Evolutionary conservation across 768 basidiomycete genomes (phyloP).

Genomic region (Suillus variegatus): DNA sequence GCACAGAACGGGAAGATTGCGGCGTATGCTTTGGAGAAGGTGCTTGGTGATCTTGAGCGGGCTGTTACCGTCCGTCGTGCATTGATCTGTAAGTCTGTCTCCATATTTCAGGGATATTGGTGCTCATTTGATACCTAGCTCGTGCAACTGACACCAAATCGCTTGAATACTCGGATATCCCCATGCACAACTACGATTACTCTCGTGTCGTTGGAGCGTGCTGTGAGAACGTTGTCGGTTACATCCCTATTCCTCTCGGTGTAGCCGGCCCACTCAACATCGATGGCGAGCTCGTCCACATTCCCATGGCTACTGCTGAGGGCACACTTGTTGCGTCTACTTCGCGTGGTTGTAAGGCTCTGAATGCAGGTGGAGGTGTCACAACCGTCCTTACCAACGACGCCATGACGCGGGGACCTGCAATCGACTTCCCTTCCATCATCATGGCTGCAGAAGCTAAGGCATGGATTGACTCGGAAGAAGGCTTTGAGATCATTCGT

Average conservation of each 20-base stretch:
- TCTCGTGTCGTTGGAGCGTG: constrained; percentile 92
- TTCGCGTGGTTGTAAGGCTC: constrained; percentile 96
- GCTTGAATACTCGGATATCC: constrained; percentile 81
- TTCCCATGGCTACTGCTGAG: constrained; percentile 99
- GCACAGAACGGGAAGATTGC: constrained; percentile 92
- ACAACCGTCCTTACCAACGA: constrained; percentile 91
- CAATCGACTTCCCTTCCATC: constrained; percentile 90
- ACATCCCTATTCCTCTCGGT: constrained; percentile 94
- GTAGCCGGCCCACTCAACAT: constrained; percentile 94
- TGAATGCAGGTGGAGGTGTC: constrained; percentile 95
- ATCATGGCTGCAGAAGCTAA: constrained; percentile 80
- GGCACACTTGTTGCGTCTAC: constrained; percentile 98
- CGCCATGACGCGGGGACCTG: constrained; percentile 98
- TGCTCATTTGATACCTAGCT: constrained; percentile 44
- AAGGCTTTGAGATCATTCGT: constrained; percentile 75
- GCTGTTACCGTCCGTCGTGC: constrained; percentile 87
- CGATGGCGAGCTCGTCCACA: constrained; percentile 81
- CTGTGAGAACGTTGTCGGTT: constrained; percentile 98
- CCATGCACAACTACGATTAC: constrained; percentile 88
- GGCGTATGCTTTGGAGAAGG: constrained; percentile 94
- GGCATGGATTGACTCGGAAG: constrained; percentile 82
- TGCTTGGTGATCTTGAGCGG: constrained; percentile 83
- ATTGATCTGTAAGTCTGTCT: constrained; percentile 74
- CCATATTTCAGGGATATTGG: neutral
- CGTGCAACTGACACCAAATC: constrained; percentile 84